Evolutionary conservation across 208 protist genomes (phyloP).

Genomic region (Herpetomonas tarakana): DNA sequence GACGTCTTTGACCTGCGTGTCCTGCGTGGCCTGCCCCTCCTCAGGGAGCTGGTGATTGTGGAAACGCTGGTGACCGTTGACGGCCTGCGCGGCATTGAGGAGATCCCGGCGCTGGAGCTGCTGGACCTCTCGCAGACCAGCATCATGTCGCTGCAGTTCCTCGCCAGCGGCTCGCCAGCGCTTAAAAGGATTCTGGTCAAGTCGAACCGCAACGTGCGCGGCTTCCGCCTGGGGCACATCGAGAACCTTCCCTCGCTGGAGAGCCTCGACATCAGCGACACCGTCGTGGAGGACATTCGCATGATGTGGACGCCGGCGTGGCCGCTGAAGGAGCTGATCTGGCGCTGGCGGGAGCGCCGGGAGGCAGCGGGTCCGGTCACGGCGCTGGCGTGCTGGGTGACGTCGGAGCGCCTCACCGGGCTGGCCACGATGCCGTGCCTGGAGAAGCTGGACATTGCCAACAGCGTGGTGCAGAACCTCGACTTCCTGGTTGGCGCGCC

Average conservation of each 20-base stretch:
- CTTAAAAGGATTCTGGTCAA: constrained; percentile 34
- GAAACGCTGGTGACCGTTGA: constrained; percentile 66
- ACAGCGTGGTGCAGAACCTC: constrained; percentile 40
- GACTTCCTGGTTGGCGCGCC: constrained; percentile 34
- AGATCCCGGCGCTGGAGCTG: constrained; percentile 33
- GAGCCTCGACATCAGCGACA: constrained; percentile 65
- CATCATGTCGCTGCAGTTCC: constrained; percentile 60
- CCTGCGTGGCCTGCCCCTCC: constrained; percentile 22
- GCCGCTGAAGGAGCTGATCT: constrained; percentile 43
- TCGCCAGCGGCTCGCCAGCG: constrained; percentile 28
- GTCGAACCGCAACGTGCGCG: constrained; percentile 56
- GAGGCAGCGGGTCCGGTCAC: constrained; percentile 36
- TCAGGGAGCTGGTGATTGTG: constrained; percentile 44
- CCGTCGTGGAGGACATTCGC: constrained; percentile 63
- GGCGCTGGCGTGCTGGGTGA: constrained; percentile 53
- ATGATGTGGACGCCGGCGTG: constrained; percentile 28
- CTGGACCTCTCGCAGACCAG: constrained; percentile 76
- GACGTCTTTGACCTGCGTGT: constrained; percentile 44
- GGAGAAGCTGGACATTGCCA: constrained; percentile 38
- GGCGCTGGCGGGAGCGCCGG: constrained; percentile 64
- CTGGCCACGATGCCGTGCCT: constrained; percentile 32
- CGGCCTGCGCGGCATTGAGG: constrained; percentile 59
- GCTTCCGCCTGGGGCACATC: constrained; percentile 51
- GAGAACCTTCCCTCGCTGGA: constrained; percentile 38
- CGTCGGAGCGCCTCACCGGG: constrained; percentile 30